Percentiles rank a stretch among this genome's conserved stretches.
Evolutionary conservation across 148 eudicot species (phyloP).

Genomic region (Arbutus unedo): DNA sequence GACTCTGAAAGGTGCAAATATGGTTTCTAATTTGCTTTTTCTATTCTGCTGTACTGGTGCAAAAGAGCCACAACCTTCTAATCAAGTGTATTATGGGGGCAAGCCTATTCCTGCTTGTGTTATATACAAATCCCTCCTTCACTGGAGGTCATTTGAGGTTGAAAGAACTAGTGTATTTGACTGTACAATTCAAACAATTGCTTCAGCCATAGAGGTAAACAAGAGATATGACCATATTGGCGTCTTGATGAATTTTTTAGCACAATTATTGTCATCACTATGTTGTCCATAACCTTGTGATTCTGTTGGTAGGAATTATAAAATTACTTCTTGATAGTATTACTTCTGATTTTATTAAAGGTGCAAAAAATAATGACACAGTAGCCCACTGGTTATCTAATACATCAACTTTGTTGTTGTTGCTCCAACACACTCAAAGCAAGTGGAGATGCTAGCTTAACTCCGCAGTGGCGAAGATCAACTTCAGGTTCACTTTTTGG

Average conservation of each 20-base stretch:
- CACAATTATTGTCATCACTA: not conserved
- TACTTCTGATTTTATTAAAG: slow-evolving; percentile 38
- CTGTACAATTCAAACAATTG: slow-evolving; percentile 79
- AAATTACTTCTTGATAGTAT: slow-evolving; percentile 1
- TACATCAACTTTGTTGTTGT: slow-evolving; percentile 74
- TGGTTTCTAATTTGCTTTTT: slow-evolving; percentile 14
- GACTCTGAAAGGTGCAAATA: not conserved
- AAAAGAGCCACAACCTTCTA: slow-evolving; percentile 92
- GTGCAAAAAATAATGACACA: slow-evolving; percentile 69
- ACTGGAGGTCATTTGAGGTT: slow-evolving; percentile 98
- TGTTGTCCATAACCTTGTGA: not conserved
- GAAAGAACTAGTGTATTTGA: slow-evolving; percentile 90
- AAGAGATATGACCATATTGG: not conserved
- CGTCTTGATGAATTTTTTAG: not conserved
- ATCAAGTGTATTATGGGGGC: slow-evolving; percentile 80
- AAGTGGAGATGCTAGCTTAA: slow-evolving; percentile 76
- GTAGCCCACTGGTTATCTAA: slow-evolving; percentile 93
- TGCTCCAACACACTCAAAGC: slow-evolving; percentile 98
- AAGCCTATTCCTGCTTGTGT: slow-evolving; percentile 90
- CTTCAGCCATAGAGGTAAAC: slow-evolving; percentile 73
- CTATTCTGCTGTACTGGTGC: slow-evolving; percentile 20
- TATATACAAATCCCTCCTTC: slow-evolving; percentile 93
- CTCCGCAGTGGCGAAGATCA: slow-evolving; percentile 88
- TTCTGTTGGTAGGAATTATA: not conserved
- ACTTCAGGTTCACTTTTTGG: slow-evolving; percentile 85